A percentile compares a stretch with the other conserved stretches of the same genome.
phyloP scores from a whole-genome alignment of 192 early-diverging fungal species.

The Coemansia sp. region DNA sequence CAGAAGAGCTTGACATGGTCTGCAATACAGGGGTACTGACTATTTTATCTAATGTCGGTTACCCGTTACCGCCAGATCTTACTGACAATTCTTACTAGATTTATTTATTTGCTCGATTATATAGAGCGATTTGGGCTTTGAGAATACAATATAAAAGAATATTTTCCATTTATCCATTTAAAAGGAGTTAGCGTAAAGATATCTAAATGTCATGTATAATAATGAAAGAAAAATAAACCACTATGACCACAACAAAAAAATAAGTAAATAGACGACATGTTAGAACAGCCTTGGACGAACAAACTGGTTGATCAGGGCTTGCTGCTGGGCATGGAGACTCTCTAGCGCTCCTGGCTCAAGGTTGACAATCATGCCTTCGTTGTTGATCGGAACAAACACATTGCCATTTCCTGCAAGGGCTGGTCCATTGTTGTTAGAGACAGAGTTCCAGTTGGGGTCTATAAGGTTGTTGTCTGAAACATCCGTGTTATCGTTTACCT shows the following conservation, averaged over 20 bases:
- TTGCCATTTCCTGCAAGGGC: slow-evolving; percentile 48
- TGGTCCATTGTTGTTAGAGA: slow-evolving; percentile 48
- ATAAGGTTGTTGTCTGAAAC: slow-evolving; percentile 46
- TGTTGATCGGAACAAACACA: slow-evolving; percentile 42
- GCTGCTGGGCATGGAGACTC: slow-evolving; percentile 36
- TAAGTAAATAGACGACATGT: neutral
- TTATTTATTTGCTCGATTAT: no score
- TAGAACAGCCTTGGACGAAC: slow-evolving; percentile 33
- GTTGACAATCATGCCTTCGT: slow-evolving; percentile 55
- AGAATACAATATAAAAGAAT: neutral
- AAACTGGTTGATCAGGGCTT: slow-evolving; percentile 41
- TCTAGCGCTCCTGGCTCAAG: slow-evolving; percentile 32
- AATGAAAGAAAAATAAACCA: no score
- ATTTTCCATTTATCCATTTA: neutral
- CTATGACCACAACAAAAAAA: neutral
- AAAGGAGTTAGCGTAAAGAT: neutral
- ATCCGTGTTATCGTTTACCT: slow-evolving; percentile 53
- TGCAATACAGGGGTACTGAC: slow-evolving; percentile 43
- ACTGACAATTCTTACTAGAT: no score
- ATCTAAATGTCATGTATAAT: no score
- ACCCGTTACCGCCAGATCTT: slow-evolving; percentile 1
- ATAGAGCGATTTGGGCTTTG: no score
- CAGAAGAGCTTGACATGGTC: slow-evolving; percentile 49
- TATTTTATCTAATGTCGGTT: slow-evolving; percentile 46
- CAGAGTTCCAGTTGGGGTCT: slow-evolving; percentile 42